Evolutionary conservation across 1,284 basidiomycete genomes (phyloP), one percentile per base, ranked within the genome.

Genomic region (Nidula niveotomentosa): DNA sequence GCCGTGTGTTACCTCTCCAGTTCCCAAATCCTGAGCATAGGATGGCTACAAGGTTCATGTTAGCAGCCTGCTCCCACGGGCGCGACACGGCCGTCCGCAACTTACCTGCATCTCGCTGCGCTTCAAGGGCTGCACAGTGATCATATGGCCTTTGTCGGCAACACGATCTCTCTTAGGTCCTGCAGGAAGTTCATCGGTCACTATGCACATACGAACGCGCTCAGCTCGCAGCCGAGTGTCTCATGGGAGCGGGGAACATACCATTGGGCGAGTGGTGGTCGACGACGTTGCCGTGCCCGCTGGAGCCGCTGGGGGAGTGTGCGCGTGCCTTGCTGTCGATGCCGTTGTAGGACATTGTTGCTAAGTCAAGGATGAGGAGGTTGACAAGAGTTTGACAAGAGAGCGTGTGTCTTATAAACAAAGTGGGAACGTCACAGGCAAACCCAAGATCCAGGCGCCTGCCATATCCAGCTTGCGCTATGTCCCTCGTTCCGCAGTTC

Each of bases 1-100:
- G 30, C 93, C 94, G 71, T 96, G 93, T n/a, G 84, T 83, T 37
- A 88, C 85, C 67, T 88, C 84, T 18, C 76, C 75, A 13, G 84
- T 79, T 49, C 93, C 93, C 53, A 95, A 72, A 69, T 95, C 92
- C 71, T 96, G 93, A 1, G 94, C 86, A 69, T 96, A 96, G 0
- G 91, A 93, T 5, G 90, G 92, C 88, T 91, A 53, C 30, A 46
- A 48, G 49, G 15, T 57, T 53, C 55, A 55, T 73, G 63, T 56
- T 33, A 47, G 45, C 23, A 30, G 35, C 53, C 48, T 35, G 6
- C 1, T 37, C 49, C 23, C 39, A 13, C 47, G 55, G 8, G 69
- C 75, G 53, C 57, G 36, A 36, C 6, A 43, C 10, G 30, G 23
- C 4, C 23, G 23, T 23, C 23, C 23, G 4, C 23, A 4, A 23